Evolutionary conservation across 768 basidiomycete genomes (phyloP), one percentile per base, ranked within the genome.

Genomic region (Tulasnella sp.): DNA sequence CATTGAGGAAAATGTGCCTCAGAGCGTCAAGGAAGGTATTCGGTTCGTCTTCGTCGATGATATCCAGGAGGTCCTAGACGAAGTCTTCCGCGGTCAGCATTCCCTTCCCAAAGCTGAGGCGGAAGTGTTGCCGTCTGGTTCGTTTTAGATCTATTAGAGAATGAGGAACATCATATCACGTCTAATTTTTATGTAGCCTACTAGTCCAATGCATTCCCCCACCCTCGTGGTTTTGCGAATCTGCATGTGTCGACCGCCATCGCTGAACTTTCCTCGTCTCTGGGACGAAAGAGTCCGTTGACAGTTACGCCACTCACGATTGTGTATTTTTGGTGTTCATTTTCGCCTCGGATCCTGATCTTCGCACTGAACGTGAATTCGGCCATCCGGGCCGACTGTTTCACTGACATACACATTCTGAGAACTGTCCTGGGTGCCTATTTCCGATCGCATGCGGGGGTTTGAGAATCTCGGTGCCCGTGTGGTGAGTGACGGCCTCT

Each of bases 1-100:
- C 83, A 97, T 99, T 42, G 96, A 98, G 86, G 96, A 96, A 88
- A 99, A 99, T 84, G 97, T 99, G 0, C 96, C 96, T 0, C 92
- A 92, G 82, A 96, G 95, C 83, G 97, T 98, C 82, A 98, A 98
- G 89, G 92, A 91, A 8, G 97, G 97, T 31, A 96, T 99, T 80
- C 90, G 91, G 73, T 96, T 99, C 81, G 94, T 98, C 80, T 99
- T 97, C 84, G 97, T 98, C 71, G 95, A 98, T 83, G 93, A 94
- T 83, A 95, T 98, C 78, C 89, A 89, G 82, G 94, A 99, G 86
- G 96, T 98, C 5, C 85, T 98, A 83, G 88, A 91, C 79, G 95
- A 96, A 85, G 94, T 94, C 58, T 98, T 98, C 86, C 88, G 87
- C 39, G 92, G 89, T 19, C 86, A 90, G 83, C 84, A 79, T 58